Evolutionary conservation across 2,329 filamentous ascomycete genomes (phyloP), one percentile per base, ranked within the genome.

Genomic region (Fusarium guadeloupense): DNA sequence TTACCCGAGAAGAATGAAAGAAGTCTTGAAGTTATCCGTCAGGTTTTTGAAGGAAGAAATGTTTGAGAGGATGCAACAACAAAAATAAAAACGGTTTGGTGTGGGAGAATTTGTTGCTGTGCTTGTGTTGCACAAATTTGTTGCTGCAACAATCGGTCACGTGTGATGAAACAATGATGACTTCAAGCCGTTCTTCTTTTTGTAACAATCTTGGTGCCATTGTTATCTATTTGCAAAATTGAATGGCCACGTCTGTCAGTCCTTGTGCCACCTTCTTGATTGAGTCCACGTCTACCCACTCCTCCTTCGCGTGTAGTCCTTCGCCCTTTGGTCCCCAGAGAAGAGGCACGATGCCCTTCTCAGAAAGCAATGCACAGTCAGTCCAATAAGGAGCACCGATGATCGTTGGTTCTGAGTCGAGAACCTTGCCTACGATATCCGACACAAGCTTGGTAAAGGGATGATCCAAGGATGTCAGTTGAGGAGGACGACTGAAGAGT

Each of bases 251-350:
- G 2, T 44, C 50, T 2, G 59, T 64, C 39, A 78, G 56, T 1
- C 67, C 58, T 5, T 70, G 58, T 0, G 71, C 53, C 26, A 79
- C 72, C 37, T 75, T 61, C n/a, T 64, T 55, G 9, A 83, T 62
- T 30, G 79, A 81, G 9, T 79, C 64, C 2, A 78, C 71, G 19
- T 80, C 75, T 0, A 80, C 81, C 76, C 77, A 83, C 68, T 85
- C 82, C 50, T 81, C 77, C 43, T 79, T 81, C 1, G 72, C 74
- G 62, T 85, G 81, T 5, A 84, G 58, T 0, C 83, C 83, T n/a
- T 77, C 75, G 0, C 81, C 82, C 9, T 66, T 69, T 0, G 80
- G 80, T 0, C 82, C 80, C 66, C 77, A 83, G 1, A 84, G 71
- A 14, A 85, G 69, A 0, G 76, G 69, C 0, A 80, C 76, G 23